Evolutionary conservation across 2,329 filamentous ascomycete species (phyloP).

Genomic region (Aspergillus fructus): DNA sequence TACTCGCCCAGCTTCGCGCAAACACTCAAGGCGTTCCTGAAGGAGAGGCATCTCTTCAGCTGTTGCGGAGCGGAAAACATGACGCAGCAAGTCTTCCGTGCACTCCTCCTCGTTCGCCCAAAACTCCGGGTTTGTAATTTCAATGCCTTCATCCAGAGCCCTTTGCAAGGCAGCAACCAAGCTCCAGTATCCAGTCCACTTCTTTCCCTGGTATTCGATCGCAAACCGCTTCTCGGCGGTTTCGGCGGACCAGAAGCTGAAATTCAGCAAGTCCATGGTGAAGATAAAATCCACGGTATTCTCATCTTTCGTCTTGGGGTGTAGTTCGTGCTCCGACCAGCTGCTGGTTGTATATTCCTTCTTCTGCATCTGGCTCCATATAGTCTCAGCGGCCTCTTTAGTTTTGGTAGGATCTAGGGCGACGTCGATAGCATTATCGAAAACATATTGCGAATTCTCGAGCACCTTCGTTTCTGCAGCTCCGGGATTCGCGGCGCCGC

Average conservation of each 20-base stretch:
- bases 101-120: slow-evolving; percentile 78
- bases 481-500: slow-evolving; percentile 52
- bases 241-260: slow-evolving; percentile 88
- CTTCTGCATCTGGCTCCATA: slow-evolving; percentile 79
- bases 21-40: slow-evolving; percentile 70
- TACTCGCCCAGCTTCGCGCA: slow-evolving; percentile 79
- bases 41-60: slow-evolving; percentile 85
- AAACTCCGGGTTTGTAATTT: slow-evolving; percentile 83
- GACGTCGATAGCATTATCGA: slow-evolving; percentile 90
- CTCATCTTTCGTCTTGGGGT: slow-evolving; percentile 80
- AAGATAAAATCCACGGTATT: slow-evolving; percentile 88
- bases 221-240: slow-evolving; percentile 72
- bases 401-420: slow-evolving; percentile 80
- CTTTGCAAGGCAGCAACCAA: slow-evolving; percentile 83
- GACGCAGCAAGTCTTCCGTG: slow-evolving; percentile 68
- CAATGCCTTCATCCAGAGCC: slow-evolving; percentile 84
- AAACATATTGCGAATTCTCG: slow-evolving; percentile 78
- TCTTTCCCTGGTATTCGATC: slow-evolving; percentile 75
- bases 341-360: slow-evolving; percentile 74
- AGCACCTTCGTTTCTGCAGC: slow-evolving; percentile 79
- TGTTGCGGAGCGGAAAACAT: slow-evolving; percentile 84
- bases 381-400: slow-evolving; percentile 75
- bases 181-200: slow-evolving; percentile 95
- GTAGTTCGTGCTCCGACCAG: slow-evolving; percentile 89
- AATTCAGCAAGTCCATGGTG: slow-evolving; percentile 94